These are phyloP conservation scores for Fusarium scirpi DNA, from an alignment of 2,329 filamentous ascomycete species.

Conservation along the genomic window DNA sequence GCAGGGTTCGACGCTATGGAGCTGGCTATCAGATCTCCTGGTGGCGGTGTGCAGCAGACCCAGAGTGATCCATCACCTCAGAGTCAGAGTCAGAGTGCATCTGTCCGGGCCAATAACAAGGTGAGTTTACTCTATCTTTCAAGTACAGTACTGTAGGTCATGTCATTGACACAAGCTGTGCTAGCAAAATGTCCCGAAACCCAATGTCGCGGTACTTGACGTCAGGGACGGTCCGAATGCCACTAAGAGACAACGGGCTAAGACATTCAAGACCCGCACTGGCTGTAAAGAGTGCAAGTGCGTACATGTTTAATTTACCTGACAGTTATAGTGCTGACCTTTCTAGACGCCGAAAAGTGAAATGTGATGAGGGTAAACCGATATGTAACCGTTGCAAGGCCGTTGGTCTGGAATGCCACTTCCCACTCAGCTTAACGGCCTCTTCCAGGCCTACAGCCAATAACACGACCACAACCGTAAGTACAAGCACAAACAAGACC, in stretches of 20 bases:
- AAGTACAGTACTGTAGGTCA: no score
- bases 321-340: not conserved
- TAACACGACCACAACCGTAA: not conserved
- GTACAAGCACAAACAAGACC: not conserved
- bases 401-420: conserved; percentile 26
- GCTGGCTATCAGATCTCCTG: conserved; percentile 7
- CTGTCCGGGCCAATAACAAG: not conserved
- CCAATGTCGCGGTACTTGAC: conserved; percentile 27
- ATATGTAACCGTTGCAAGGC: conserved; percentile 32
- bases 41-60: conserved; percentile 2
- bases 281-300: conserved; percentile 44
- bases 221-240: conserved; percentile 17
- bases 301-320: conserved; percentile 10
- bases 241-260: conserved; percentile 23
- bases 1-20: not conserved
- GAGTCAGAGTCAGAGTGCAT: not conserved
- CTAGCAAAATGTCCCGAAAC: conserved; percentile 21
- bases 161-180: not conserved
- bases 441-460: not conserved
- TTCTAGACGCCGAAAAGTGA: conserved; percentile 43
- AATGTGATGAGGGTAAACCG: conserved; percentile 43
- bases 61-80: not conserved
- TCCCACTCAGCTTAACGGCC: conserved; percentile 16
- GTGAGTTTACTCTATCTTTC: not conserved
- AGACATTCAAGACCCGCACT: conserved; percentile 37